Conservation (phyloP, 192 early-diverging fungal species). For the Cladochytrium replicatum region DNA sequence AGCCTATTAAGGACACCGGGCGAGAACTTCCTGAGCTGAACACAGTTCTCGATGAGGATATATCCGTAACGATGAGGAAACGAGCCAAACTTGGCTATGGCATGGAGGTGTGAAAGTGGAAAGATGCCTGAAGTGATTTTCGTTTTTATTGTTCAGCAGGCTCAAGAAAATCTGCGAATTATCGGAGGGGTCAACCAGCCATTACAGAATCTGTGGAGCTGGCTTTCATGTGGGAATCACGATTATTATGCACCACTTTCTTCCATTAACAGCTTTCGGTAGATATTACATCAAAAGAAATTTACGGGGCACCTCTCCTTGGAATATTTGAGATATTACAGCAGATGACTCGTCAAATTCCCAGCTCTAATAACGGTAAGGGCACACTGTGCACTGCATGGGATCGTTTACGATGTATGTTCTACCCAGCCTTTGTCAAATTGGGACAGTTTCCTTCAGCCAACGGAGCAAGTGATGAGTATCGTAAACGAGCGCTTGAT, state of each 20-base stretch:
- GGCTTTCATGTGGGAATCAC: slow-evolving; percentile 8
- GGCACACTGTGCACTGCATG: too few relatives aligned
- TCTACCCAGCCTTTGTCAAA: too few relatives aligned
- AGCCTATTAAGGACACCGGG: neutral
- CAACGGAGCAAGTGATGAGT: neutral
- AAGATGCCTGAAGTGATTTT: neutral
- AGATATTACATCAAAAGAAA: too few relatives aligned
- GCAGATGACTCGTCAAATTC: too few relatives aligned
- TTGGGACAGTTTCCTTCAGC: neutral
- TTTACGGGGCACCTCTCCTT: neutral
- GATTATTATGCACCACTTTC: slow-evolving; percentile 9
- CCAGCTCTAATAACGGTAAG: too few relatives aligned
- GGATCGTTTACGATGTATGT: too few relatives aligned
- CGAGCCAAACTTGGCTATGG: slow-evolving; percentile 69
- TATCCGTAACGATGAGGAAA: slow-evolving; percentile 70
- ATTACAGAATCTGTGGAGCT: slow-evolving; percentile 4
- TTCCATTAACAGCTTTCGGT: slow-evolving; percentile 18
- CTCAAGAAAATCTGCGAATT: slow-evolving; percentile 1
- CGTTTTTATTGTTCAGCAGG: neutral
- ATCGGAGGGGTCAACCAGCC: neutral
- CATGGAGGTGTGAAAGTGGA: slow-evolving; percentile 51
- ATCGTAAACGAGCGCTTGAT: slow-evolving; percentile 12
- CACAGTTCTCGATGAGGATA: slow-evolving; percentile 39
- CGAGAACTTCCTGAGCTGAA: slow-evolving; percentile 2
- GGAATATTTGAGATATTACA: too few relatives aligned